phyloP scores from a whole-genome alignment of 331 rosid species.

The Spiraea crenata region DNA sequence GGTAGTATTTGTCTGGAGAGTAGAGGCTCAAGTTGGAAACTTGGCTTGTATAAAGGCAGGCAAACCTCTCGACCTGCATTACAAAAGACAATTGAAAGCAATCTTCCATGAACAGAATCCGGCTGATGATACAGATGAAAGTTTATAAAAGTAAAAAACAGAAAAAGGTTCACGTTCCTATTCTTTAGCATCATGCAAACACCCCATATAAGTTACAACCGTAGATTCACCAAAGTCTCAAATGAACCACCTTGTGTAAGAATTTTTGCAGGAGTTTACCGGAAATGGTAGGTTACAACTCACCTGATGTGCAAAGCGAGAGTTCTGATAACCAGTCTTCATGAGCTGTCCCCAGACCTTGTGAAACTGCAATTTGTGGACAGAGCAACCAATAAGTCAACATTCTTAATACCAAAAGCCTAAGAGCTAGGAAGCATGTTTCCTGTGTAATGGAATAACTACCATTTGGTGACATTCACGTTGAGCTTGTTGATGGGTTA shows the following conservation, averaged over 20 bases:
- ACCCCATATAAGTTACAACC: too few relatives aligned
- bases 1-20: constrained; percentile 91
- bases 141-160: neutral
- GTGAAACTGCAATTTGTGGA: constrained; percentile 61
- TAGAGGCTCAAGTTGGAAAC: constrained; percentile 82
- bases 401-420: neutral
- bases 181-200: neutral
- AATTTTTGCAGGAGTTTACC: too few relatives aligned
- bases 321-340: constrained; percentile 97
- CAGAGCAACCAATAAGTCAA: constrained; percentile 13
- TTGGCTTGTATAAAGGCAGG: constrained; percentile 91
- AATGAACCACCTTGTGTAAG: too few relatives aligned
- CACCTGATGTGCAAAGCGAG: constrained; percentile 98
- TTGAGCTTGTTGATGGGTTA: constrained; percentile 65
- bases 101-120: neutral
- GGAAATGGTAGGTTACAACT: constrained; percentile 6
- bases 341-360: constrained; percentile 95
- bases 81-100: neutral
- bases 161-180: neutral
- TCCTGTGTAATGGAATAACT: constrained; percentile 17
- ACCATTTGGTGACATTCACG: constrained; percentile 79
- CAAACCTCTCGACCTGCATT: constrained; percentile 94
- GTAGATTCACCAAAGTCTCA: too few relatives aligned
- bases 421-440: constrained; percentile 1
- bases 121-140: neutral